Evolutionary conservation across 139 green algal genomes (phyloP).

Genomic region (Chlamydomonas incerta): DNA sequence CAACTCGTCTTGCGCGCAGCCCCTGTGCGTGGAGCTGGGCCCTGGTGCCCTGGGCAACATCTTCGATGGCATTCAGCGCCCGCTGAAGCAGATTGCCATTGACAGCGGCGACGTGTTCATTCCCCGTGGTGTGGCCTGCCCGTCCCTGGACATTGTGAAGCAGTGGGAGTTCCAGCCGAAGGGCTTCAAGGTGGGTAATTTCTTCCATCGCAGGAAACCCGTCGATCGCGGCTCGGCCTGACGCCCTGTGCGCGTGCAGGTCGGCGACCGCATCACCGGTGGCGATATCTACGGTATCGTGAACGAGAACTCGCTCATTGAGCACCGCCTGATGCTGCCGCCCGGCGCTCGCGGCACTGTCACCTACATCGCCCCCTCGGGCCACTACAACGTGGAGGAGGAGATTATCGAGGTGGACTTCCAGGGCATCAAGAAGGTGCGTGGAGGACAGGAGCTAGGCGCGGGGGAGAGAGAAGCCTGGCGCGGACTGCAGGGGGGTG

Average conservation of each 20-base stretch:
- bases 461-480: too few relatives aligned
- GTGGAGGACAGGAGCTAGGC: background rate
- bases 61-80: constrained; percentile 99
- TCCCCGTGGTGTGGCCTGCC: constrained; percentile 94
- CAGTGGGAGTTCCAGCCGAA: constrained; percentile 95
- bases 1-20: constrained; percentile 61
- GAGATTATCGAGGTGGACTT: constrained; percentile 99
- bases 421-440: constrained; percentile 89
- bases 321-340: constrained; percentile 94
- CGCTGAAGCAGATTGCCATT: constrained; percentile 92
- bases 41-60: constrained; percentile 98
- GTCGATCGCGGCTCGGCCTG: background rate
- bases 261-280: constrained; percentile 92
- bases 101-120: constrained; percentile 93
- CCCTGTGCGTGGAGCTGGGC: constrained; percentile 96
- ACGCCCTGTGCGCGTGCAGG: constrained; percentile 49
- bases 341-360: constrained; percentile 88
- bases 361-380: constrained; percentile 91
- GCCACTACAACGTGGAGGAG: constrained; percentile 92
- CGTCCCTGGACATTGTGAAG: constrained; percentile 85
- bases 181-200: constrained; percentile 80
- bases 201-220: background rate
- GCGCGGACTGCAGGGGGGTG: too few relatives aligned
- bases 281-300: constrained; percentile 97
- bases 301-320: constrained; percentile 95